phyloP scores from a whole-genome alignment of 306 rosid genomes.

The Cucurbita maxima region DNA sequence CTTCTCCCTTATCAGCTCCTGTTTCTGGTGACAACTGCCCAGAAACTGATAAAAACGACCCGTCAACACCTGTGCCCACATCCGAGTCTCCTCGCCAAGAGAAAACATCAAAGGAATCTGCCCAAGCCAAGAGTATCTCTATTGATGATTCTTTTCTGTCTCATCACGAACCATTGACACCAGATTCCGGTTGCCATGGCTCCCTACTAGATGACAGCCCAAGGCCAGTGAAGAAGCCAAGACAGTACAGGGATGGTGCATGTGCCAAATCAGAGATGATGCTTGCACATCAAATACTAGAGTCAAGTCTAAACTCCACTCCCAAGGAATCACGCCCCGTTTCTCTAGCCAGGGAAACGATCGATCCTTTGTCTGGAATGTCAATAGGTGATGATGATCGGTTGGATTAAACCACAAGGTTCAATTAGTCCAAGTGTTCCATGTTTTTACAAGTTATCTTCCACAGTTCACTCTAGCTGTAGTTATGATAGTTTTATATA shows the following conservation, averaged over 20 bases:
- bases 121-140: slow-evolving; percentile 61
- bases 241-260: slow-evolving; percentile 29
- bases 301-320: slow-evolving; percentile 63
- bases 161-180: slow-evolving; percentile 66
- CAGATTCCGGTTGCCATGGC: slow-evolving; percentile 70
- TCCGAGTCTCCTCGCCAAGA: slow-evolving; percentile 49
- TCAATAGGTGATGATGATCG: slow-evolving; percentile 27
- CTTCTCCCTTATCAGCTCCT: slow-evolving; percentile 27
- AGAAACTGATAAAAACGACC: slow-evolving; percentile 64
- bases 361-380: slow-evolving; percentile 38
- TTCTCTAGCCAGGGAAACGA: slow-evolving; percentile 39
- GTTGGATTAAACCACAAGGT: slow-evolving; percentile 9
- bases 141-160: slow-evolving; percentile 73
- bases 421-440: not conserved
- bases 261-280: slow-evolving; percentile 43
- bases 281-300: slow-evolving; percentile 74
- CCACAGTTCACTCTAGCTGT: not conserved
- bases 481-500: not conserved
- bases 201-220: slow-evolving; percentile 54
- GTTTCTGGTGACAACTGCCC: slow-evolving; percentile 30
- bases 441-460: not conserved
- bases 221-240: slow-evolving; percentile 39
- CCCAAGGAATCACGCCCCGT: slow-evolving; percentile 33
- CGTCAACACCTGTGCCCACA: slow-evolving; percentile 81
- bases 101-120: slow-evolving; percentile 50